phyloP scores from a whole-genome alignment of 306 rosid species.

The Mimosa bimucronata region DNA sequence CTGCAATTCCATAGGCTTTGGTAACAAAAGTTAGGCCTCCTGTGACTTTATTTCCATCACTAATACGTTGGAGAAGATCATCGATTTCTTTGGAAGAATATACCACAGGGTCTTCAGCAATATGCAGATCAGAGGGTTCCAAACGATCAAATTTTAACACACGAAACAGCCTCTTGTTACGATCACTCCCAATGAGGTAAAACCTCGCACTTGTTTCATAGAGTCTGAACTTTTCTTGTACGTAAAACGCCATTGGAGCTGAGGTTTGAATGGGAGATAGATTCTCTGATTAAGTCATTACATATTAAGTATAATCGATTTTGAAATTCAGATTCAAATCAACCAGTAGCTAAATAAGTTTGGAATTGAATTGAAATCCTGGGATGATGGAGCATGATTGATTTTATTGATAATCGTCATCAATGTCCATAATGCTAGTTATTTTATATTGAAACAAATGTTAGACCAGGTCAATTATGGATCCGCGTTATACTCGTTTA shows the following conservation, averaged over 20 bases:
- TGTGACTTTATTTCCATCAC: slow-evolving; percentile 84
- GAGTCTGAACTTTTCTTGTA: slow-evolving; percentile 85
- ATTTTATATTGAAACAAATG: too few species aligned
- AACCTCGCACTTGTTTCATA: slow-evolving; percentile 91
- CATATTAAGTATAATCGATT: slow-evolving; percentile 24
- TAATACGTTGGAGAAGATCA: slow-evolving; percentile 69
- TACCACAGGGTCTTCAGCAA: slow-evolving; percentile 84
- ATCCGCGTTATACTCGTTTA: too few species aligned
- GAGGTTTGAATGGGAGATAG: slow-evolving; percentile 37
- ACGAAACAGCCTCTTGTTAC: slow-evolving; percentile 71
- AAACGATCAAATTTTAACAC: slow-evolving; percentile 95
- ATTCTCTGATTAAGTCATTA: slow-evolving; percentile 45
- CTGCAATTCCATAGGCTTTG: slow-evolving; percentile 86
- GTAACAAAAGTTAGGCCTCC: slow-evolving; percentile 78
- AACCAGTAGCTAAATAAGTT: too few species aligned
- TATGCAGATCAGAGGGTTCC: slow-evolving; percentile 78
- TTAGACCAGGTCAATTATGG: too few species aligned
- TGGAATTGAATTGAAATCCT: not conserved
- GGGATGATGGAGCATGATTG: not conserved
- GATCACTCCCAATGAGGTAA: slow-evolving; percentile 86
- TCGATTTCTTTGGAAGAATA: slow-evolving; percentile 86
- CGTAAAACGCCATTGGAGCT: slow-evolving; percentile 53
- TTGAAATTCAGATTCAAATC: not conserved
- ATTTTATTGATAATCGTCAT: not conserved
- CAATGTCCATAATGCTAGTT: too few species aligned